Conservation (phyloP, 1,284 basidiomycete genomes). For the Cryptococcus maquisensis region DNA sequence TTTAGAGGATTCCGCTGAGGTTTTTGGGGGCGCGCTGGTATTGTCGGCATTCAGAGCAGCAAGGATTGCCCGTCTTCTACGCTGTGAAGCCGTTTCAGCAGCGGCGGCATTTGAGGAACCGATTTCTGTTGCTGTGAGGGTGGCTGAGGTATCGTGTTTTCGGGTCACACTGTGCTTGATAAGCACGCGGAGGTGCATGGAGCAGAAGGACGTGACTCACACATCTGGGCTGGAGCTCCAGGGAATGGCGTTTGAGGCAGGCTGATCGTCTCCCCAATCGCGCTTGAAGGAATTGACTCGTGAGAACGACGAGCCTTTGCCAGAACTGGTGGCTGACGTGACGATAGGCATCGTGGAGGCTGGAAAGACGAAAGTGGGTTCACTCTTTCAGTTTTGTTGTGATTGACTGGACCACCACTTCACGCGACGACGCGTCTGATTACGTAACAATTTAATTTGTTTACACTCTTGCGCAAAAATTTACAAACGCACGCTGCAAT, state of each 20-base stretch:
- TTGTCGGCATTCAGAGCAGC: conserved; percentile 32
- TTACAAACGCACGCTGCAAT: background rate
- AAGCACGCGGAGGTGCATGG: background rate
- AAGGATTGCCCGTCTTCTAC: conserved; percentile 41
- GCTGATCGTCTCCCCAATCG: conserved; percentile 33
- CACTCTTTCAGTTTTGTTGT: too few relatives aligned
- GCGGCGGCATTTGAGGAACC: background rate
- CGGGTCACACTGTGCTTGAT: conserved; percentile 4
- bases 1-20: too few relatives aligned
- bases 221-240: conserved; percentile 22
- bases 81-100: conserved; percentile 11
- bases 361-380: too few relatives aligned
- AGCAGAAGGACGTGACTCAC: conserved; percentile 7
- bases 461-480: background rate
- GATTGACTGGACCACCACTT: too few relatives aligned
- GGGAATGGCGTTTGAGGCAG: conserved; percentile 1
- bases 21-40: conserved; percentile 1
- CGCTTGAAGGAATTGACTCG: conserved; percentile 41
- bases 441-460: too few relatives aligned
- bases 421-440: background rate
- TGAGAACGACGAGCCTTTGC: conserved; percentile 15
- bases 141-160: conserved; percentile 3
- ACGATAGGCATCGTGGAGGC: background rate
- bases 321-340: background rate
- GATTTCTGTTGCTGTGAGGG: background rate